Conservation (phyloP, 208 protist species). For the Trypanosomatidae sp. region DNA sequence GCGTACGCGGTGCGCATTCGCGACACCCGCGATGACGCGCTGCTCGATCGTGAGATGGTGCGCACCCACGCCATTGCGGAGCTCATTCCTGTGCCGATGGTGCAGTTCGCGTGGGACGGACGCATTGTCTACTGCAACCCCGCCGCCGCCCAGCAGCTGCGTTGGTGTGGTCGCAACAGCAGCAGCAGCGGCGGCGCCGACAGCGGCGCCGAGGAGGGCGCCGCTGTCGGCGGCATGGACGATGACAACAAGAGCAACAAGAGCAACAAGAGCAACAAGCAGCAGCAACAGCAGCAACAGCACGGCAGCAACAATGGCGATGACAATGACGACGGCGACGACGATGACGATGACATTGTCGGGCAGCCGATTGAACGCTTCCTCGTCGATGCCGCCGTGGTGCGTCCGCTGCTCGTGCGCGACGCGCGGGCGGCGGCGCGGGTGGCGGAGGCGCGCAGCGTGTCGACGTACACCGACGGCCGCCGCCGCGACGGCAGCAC, state of each 20-base stretch:
- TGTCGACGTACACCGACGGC: neutral
- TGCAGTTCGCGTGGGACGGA: neutral
- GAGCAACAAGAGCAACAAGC: no score
- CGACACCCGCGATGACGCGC: neutral
- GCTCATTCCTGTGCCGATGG: neutral
- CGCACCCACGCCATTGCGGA: neutral
- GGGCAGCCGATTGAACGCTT: no score
- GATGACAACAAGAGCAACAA: no score
- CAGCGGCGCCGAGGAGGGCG: no score
- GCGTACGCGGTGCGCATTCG: neutral
- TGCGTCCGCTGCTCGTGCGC: neutral
- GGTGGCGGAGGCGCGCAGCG: neutral
- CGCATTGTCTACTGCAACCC: neutral
- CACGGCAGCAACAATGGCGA: no score
- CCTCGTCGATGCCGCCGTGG: neutral
- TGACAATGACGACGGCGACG: no score
- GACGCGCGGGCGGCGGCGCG: neutral
- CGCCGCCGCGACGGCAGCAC: constrained; percentile 1
- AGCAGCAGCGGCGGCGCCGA: no score
- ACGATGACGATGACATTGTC: no score
- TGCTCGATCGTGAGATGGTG: neutral
- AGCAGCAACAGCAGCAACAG: no score
- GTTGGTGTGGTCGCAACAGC: neutral
- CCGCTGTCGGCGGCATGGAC: no score
- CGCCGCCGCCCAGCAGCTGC: neutral